Percentiles rank a stretch among this genome's conserved stretches.
Conservation (phyloP, 2,329 filamentous ascomycete genomes). For the Pseudogymnoascus sp. region DNA sequence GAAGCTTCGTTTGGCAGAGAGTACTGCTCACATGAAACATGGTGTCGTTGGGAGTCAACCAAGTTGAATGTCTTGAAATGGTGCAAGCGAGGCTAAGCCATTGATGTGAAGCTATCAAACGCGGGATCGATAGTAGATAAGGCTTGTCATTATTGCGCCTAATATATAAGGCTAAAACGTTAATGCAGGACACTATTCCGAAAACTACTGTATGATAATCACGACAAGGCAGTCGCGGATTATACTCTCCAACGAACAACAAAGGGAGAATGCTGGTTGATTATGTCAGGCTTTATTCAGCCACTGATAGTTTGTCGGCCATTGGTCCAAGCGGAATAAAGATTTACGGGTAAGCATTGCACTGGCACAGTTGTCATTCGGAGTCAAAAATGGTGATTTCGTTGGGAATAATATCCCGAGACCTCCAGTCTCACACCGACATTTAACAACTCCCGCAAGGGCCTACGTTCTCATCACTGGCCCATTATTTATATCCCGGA, state of each 20-base stretch:
- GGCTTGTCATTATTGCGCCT: background rate
- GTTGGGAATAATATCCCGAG: conserved; percentile 4
- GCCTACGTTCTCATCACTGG: background rate
- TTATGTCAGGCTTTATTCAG: background rate
- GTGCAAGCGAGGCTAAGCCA: background rate
- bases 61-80: background rate
- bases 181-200: background rate
- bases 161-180: background rate
- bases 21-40: conserved; percentile 4
- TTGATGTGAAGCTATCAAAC: background rate
- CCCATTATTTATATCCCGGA: background rate
- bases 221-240: background rate
- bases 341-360: background rate
- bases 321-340: background rate
- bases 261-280: background rate
- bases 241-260: background rate
- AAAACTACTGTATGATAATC: conserved; percentile 5
- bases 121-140: conserved; percentile 1
- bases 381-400: conserved; percentile 6
- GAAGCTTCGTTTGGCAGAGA: background rate
- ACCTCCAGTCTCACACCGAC: conserved; percentile 5
- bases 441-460: background rate
- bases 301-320: background rate
- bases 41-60: background rate
- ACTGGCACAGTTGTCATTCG: background rate